Evolutionary conservation across 345 rosid genomes (phyloP).

Genomic region (Lumnitzera littorea): DNA sequence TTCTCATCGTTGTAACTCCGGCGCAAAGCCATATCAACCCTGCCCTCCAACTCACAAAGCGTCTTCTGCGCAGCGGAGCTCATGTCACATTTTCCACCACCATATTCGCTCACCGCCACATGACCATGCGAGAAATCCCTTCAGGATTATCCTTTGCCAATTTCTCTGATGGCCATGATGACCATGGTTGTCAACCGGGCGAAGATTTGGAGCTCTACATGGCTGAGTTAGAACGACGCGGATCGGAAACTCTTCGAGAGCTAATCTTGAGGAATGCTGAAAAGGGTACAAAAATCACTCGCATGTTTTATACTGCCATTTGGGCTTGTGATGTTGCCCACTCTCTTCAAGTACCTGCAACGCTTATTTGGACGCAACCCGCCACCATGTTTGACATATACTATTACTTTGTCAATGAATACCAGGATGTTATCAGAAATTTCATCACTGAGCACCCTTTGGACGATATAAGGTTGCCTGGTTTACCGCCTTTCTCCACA

Average conservation of each 20-base stretch:
- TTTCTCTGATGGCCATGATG: too few species aligned
- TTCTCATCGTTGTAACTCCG: slow-evolving; percentile 36
- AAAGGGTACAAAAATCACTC: too few species aligned
- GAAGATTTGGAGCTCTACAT: too few species aligned
- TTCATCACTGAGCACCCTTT: not conserved
- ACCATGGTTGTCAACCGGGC: too few species aligned
- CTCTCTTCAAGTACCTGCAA: too few species aligned
- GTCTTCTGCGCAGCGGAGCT: slow-evolving; percentile 36
- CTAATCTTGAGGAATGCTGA: too few species aligned
- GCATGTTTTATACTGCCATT: too few species aligned
- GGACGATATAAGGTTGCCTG: not conserved
- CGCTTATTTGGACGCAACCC: not conserved
- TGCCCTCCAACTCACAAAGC: slow-evolving; percentile 39
- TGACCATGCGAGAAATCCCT: too few species aligned
- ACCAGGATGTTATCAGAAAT: not conserved
- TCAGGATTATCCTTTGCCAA: too few species aligned
- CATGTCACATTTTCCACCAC: slow-evolving; percentile 36
- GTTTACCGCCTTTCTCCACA: not conserved
- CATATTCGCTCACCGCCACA: not conserved
- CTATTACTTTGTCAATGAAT: not conserved
- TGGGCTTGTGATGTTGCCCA: too few species aligned
- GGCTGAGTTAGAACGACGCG: too few species aligned
- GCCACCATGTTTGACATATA: not conserved
- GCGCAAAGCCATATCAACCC: slow-evolving; percentile 67
- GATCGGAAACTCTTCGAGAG: too few species aligned